Evolutionary conservation across 2,329 filamentous ascomycete genomes (phyloP), one percentile per base, ranked within the genome.

Genomic region (Immersiporthe knoxdaviesiana): DNA sequence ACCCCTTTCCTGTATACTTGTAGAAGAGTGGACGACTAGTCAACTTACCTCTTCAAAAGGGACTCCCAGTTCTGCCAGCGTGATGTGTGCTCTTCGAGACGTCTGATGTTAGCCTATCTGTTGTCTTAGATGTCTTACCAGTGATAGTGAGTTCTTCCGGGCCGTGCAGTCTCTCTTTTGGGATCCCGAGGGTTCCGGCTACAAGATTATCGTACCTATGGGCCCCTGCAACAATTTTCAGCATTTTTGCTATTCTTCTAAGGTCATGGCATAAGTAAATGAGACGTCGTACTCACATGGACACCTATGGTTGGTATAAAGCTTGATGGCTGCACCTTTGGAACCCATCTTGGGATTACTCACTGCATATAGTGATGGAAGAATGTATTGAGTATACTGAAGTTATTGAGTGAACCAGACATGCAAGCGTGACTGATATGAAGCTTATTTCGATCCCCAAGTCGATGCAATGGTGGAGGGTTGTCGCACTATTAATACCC

Each of bases 251-350:
- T 32, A 6, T 16, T 61, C n/a, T 14, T 2, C 35, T 58, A n/a
- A 39, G 39, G 4, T 37, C 56, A 21, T 6, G 27, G 18, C 27
- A 12, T 58, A n/a, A 54, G 12, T 32, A 12, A 18, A 18, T 6
- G 21, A 27, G 58, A 21, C 1, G 47, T 39, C 62, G 73, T 32
- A 11, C 78, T 65, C 75, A 82, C 87, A 93, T 30, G 91, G 91
- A 77, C 91, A 94, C 63, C 73, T 65, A 73, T 88, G 89, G 81
- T 89, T 91, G 63, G 91, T 93, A 80, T 93, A 93, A 56, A 92
- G 82, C 41, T 82, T 89, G 77, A 92, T 88, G 73, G 87, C 87
- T 70, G 73, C 73, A 69, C 75, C 75, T 54, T 75, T 74, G 58
- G 74, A 74, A 68, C 69, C 73, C 75, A 78, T 79, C 72, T 64